Conservation (phyloP, 176 grass and related monocot species). For the Melocanna baccifera region DNA sequence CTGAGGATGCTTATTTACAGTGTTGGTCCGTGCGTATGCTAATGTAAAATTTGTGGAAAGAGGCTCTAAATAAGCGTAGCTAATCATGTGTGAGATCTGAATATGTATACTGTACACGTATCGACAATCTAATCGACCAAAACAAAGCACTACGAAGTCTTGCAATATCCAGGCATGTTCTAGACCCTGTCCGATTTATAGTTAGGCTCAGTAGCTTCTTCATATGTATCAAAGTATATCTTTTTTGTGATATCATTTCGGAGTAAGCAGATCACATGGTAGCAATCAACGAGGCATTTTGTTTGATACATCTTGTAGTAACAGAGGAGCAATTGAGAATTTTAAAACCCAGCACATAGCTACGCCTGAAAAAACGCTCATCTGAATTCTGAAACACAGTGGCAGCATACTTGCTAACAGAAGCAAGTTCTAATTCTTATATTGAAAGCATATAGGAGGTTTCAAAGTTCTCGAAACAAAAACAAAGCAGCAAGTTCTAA, state of each 20-base stretch:
- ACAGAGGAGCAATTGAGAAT: not conserved
- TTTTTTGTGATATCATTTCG: not conserved
- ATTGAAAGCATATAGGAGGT: no score
- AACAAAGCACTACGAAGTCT: not conserved
- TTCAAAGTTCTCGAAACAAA: no score
- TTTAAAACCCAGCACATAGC: not conserved
- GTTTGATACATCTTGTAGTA: not conserved
- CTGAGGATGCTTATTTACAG: constrained; percentile 25
- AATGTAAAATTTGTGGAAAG: constrained; percentile 51
- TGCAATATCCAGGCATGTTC: not conserved
- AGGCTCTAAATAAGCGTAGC: constrained; percentile 33
- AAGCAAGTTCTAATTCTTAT: no score
- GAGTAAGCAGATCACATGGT: not conserved
- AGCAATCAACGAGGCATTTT: not conserved
- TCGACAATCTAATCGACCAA: not conserved
- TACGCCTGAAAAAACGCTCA: not conserved
- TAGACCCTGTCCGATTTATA: not conserved
- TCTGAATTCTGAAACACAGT: not conserved
- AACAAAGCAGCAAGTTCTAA: not conserved
- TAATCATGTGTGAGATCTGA: constrained; percentile 20
- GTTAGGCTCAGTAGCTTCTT: not conserved
- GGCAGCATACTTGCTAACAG: not conserved
- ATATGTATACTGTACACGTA: constrained; percentile 16
- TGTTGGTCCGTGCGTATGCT: constrained; percentile 28
- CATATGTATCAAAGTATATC: not conserved